phyloP scores from a whole-genome alignment of 495 filamentous ascomycete genomes.

The Podospora fimiseda region DNA sequence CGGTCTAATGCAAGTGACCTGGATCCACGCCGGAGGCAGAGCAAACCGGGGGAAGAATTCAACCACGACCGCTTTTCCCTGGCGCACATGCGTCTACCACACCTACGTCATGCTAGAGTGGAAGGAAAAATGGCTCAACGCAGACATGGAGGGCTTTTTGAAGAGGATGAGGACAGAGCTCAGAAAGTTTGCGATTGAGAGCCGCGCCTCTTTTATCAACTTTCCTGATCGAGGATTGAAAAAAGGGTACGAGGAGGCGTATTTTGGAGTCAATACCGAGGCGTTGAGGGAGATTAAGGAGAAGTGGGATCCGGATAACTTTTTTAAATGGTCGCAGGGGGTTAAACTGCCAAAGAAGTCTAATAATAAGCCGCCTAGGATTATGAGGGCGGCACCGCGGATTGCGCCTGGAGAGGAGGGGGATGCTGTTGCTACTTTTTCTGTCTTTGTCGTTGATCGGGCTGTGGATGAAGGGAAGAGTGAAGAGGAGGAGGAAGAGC shows the following conservation, averaged over 20 bases:
- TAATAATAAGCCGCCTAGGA: too few species aligned
- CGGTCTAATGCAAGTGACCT: not conserved
- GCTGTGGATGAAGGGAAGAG: too few species aligned
- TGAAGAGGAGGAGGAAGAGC: too few species aligned
- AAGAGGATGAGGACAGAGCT: not conserved
- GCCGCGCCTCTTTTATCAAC: not conserved
- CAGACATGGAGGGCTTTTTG: slow-evolving; percentile 20
- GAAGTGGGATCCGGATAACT: not conserved
- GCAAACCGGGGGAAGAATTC: slow-evolving; percentile 4
- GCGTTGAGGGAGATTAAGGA: not conserved
- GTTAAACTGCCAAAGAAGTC: too few species aligned
- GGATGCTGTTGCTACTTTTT: too few species aligned
- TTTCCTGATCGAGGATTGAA: not conserved
- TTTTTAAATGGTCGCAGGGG: not conserved
- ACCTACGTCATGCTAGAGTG: slow-evolving; percentile 25
- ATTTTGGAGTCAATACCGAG: not conserved
- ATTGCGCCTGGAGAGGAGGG: too few species aligned
- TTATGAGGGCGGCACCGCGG: too few species aligned
- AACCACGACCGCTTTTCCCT: slow-evolving; percentile 18
- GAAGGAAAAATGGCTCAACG: slow-evolving; percentile 25
- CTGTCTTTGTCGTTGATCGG: too few species aligned
- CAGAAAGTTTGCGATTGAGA: not conserved
- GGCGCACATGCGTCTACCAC: slow-evolving; percentile 20
- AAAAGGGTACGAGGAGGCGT: not conserved
- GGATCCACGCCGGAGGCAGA: slow-evolving; percentile 9